Base-by-base conservation (phyloP, 805 yeast genomes). In the Metschnikowia lunata region DNA sequence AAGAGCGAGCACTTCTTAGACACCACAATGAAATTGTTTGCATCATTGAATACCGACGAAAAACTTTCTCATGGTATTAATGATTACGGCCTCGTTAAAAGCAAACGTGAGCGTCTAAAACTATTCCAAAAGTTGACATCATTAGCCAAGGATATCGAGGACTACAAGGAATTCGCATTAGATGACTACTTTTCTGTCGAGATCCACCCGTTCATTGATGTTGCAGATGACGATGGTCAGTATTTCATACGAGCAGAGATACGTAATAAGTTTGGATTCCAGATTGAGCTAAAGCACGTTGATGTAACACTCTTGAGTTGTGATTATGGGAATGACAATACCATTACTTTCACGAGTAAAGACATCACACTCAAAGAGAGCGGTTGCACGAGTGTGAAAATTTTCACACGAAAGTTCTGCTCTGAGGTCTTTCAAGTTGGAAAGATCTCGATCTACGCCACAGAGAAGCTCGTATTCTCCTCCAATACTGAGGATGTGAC, bases 21-120 rank as follows among this genome's bases (percentile, higher is more conserved):
- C 2, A 66, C 79, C 0, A 72, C 73, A 45, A 54, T 78, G 8
- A 73, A 66, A 31, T 48, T 74, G 2, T 60, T 74, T 13, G 58
- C 75, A 0, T 59, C 66, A 13, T 55, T 69, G 42, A 57, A 50
- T 47, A 34, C 51, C 12, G 30, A 36, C 2, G 43, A 49, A 35
- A 43, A 40, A 23, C 30, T 43, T 14, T 37, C 45, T 11, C 40
- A 52, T 7, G 68, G 67, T 4, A 59, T 61, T 33, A 65, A 67
- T 43, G 59, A 58, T 40, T 65, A 56, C 49, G 55, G 47, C 14
- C 39, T 58, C 12, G 44, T 58, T 27, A 62, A 57, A 42, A 51
- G 43, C 8, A 41, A 41, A 11, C 39, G 45, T 5, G 55, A 57
- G 33, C 47, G 46, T 3, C 30, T 30, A 18, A 39, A 30, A 13